Evolutionary conservation across 208 protist genomes (phyloP), one percentile per base, ranked within the genome.

Genomic region (Trypanosomatidae sp.): DNA sequence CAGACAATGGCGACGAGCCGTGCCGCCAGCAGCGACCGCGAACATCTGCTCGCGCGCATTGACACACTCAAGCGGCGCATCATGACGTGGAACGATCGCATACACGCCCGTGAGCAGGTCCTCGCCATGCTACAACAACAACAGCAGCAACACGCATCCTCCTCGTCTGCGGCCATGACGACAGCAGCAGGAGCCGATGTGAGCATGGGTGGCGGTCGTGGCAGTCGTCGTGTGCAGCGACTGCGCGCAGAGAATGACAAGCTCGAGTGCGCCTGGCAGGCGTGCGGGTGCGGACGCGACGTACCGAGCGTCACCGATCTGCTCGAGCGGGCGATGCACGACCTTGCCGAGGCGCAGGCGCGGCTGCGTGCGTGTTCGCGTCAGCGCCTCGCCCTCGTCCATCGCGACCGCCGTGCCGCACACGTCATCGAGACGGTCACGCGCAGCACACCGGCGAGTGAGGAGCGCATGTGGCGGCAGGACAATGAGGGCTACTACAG

Each of bases 401-500:
- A 65, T 24, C 66, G 78, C 19, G 61, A 87, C 33, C 77, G 82
- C 57, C 63, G 71, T 13, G 63, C 68, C 2, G 70, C 71, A 0
- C 70, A 88, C 42, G 67, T 69, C 6, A 72, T 86, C 35, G 51
- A 81, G 28, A 64, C 71, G 45, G 53, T 73, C 3, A 43, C 71
- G 30, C 67, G 69, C 7, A 28, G 56, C 7, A 64, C 66, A 47
- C 58, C 71, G 0, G 27, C 62, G 0, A 18, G 35, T 4, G 48
- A 51, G 3, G 67, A 86, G 43, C 39, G 74, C 35, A 27, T 65
- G 43, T 41, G 65, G n/a, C 57, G 72, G 7, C 66, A 85, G 50
- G 43, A 75, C 0, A 73, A 73, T 25, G 82, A 92, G 18, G 66
- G 59, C 19, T 67, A 85, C 33, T 92, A 88, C 56, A 64, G 48